Base-by-base conservation (phyloP, 2,329 filamentous ascomycete genomes). In the Fusarium sp. region DNA sequence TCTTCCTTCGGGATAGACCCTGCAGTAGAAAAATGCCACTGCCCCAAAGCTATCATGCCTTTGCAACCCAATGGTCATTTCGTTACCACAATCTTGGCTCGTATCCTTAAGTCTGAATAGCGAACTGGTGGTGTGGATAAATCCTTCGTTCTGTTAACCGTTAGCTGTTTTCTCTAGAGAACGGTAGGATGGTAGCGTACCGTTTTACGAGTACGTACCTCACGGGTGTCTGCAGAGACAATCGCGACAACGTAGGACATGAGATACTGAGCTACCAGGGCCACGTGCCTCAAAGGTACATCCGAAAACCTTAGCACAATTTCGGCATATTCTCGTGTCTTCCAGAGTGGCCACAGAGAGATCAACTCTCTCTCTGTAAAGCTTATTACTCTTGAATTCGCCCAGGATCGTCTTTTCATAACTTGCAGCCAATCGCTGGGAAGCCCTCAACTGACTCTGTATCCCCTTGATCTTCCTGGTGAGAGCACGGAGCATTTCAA, bases 181-280 rank as follows among this genome's bases (percentile, higher is more conserved):
- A 27, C 4, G 33, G 23, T 10, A n/a, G 23, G 1, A 1, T 6
- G 2, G n/a, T 27, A 7, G 22, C 25, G 33, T 8, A 23, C 6
- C 23, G 6, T 23, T 8, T 27, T 11, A 10, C 9, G 9, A 27
- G 27, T 30, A 35, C 33, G 2, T 17, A 9, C 33, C 33, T 35
- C 15, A 35, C 3, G 33, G 15, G n/a, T 56, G 40, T 6, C 32
- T 40, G 30, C 5, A 46, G 1, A 1, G 0, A 40, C 55, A 58
- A 2, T 7, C 3, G 20, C 2, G 1, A 10, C 55, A 58, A 2
- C 40, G 48, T 15, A 54, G 13, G 14, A 11, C 2, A 9, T 45
- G 44, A 19, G 3, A 4, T 6, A 19, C 5, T 1, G 0, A 0
- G 10, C 13, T n/a, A 1, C 1, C 6, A 6, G 7, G 3, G 2